Conservation (phyloP, 1,284 basidiomycete genomes). For the Amylostereum areolatum region DNA sequence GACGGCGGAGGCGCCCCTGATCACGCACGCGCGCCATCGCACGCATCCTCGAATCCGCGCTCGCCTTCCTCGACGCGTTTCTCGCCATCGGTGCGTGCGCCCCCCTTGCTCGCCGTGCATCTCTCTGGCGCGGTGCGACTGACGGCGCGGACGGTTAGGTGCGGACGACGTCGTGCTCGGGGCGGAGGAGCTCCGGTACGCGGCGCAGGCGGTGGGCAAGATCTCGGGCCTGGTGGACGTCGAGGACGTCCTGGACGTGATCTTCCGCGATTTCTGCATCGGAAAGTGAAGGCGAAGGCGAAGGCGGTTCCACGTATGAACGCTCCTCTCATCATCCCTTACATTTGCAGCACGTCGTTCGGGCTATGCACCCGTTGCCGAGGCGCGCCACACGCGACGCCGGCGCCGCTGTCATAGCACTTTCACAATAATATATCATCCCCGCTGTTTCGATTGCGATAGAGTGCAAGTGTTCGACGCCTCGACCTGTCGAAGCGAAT, state of each 20-base stretch:
- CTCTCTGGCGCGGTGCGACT: no score
- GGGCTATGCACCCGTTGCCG: not conserved
- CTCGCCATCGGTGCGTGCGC: constrained; percentile 43
- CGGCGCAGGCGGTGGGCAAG: constrained; percentile 73
- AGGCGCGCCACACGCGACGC: not conserved
- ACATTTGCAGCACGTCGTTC: no score
- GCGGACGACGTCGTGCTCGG: constrained; percentile 66
- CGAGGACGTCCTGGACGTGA: constrained; percentile 75
- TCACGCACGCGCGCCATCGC: constrained; percentile 78
- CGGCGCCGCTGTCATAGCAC: not conserved
- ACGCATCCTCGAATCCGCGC: constrained; percentile 65
- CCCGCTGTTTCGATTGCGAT: not conserved
- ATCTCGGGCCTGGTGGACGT: constrained; percentile 70
- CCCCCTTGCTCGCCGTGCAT: no score
- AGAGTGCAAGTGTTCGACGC: not conserved
- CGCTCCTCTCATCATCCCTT: not conserved
- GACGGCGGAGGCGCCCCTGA: constrained; percentile 46
- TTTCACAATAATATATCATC: no score
- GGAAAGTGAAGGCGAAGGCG: constrained; percentile 55
- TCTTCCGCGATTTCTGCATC: constrained; percentile 84
- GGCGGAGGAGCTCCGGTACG: constrained; percentile 83
- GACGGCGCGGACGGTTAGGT: no score
- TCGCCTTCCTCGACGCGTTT: constrained; percentile 63
- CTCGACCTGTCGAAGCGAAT: no score
- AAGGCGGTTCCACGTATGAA: not conserved